Evolutionary conservation across 768 basidiomycete genomes (phyloP), one percentile per base, ranked within the genome.

Genomic region (Mycena latifolia): DNA sequence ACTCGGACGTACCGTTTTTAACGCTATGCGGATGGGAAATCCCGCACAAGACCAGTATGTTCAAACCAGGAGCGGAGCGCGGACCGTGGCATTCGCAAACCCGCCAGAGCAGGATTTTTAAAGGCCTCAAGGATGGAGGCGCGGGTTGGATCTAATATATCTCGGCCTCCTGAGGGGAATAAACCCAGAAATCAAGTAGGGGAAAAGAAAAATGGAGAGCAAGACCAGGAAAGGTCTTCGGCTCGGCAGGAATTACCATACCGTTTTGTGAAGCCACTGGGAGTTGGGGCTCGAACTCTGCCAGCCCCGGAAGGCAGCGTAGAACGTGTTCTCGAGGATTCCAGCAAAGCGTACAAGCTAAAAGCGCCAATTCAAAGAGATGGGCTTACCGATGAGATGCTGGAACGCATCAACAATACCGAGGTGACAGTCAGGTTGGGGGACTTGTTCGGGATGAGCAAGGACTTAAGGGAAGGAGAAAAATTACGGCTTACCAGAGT

Each of bases 41-140:
- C 12, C 41, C 4, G 51, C 45, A 2, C 57, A 59, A 47, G 57
- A 54, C 0, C 58, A 60, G n/a, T 47, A 60, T 20, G 20, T 66
- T 5, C 43, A 52, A 29, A 66, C 65, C 12, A 15, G 60, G 28
- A 61, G 60, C 15, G 22, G 27, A 48, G 37, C 61, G 24, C 45
- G 54, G 0, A 37, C 9, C 14, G 51, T 53, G 0, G 5, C 33
- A 5, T 54, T 54, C 20, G 25, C 43, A 5, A 35, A 61, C 4
- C 54, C 63, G 6, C 55, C 50, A 1, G 55, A 64, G 55, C 47
- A 51, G 64, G 64, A 54, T 65, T 65, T 65, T 65, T 65, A 39
- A 46, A 47, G 17, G 24, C 33, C 41, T 24, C 64, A 31, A 55
- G 20, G 64, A 65, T 45, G 52, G 64, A 64, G 63, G 63, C 63